phyloP scores from a whole-genome alignment of 306 rosid species.

The Sindora glabra region DNA sequence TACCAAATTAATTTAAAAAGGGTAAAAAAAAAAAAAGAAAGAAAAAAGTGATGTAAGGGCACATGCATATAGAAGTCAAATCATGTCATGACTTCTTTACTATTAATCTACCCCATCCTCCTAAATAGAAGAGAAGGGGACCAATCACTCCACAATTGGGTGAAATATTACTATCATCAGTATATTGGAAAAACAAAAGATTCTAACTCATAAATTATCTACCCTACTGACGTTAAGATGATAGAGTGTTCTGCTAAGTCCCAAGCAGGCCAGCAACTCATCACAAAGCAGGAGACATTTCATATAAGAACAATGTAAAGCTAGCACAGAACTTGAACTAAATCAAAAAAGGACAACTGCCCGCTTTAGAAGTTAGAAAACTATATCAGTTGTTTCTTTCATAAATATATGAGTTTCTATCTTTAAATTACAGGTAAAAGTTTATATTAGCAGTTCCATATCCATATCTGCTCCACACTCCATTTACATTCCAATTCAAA shows the following conservation, averaged over 20 bases:
- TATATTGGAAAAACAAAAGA: neutral
- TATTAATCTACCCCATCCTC: neutral
- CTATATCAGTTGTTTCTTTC: neutral
- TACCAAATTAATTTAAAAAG: neutral
- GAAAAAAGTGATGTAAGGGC: neutral
- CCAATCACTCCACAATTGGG: neutral
- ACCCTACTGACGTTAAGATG: neutral
- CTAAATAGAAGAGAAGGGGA: neutral
- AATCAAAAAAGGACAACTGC: neutral
- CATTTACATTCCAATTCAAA: neutral
- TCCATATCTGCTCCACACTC: neutral
- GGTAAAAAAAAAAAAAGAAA: neutral
- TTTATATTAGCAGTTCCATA: neutral
- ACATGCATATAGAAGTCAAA: neutral
- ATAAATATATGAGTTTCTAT: neutral
- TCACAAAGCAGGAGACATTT: neutral
- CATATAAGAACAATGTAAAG: slow-evolving; percentile 1
- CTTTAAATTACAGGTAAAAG: neutral
- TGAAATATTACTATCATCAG: neutral
- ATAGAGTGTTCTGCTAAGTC: neutral
- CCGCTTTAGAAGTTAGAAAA: slow-evolving; percentile 3
- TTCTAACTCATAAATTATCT: neutral
- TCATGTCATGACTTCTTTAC: neutral
- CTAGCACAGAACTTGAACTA: neutral
- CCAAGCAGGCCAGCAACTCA: neutral